A percentile compares a stretch with the other conserved stretches of the same genome.
Evolutionary conservation across 2,329 filamentous ascomycete species (phyloP).

Genomic region (Xylaria sp.): DNA sequence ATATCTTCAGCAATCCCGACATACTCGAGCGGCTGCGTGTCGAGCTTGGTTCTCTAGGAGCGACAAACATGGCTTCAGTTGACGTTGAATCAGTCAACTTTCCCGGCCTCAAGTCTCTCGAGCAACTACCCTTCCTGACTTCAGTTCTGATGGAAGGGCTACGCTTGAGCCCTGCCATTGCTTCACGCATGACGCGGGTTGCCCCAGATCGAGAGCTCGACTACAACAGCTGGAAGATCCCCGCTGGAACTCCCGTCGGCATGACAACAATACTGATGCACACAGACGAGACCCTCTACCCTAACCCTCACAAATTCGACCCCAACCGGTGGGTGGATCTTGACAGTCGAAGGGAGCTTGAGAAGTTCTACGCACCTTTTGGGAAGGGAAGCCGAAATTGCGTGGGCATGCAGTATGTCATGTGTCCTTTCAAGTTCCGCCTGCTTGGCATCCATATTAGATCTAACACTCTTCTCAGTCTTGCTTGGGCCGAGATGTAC

Average conservation of each 20-base stretch:
- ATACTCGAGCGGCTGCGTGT: not conserved
- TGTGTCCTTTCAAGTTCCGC: not conserved
- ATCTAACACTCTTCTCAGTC: not conserved
- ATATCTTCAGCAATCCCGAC: not conserved
- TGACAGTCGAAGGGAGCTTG: not conserved
- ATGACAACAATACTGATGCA: constrained; percentile 4
- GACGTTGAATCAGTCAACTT: no score
- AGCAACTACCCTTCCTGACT: constrained; percentile 5
- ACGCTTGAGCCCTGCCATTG: constrained; percentile 3
- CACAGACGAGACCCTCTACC: constrained; percentile 2
- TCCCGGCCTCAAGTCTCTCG: not conserved
- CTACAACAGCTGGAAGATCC: not conserved
- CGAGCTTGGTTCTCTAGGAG: not conserved
- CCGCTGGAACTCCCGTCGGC: constrained; percentile 1
- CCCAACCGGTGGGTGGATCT: not conserved
- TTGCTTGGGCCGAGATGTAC: constrained; percentile 8
- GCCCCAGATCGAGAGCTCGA: not conserved
- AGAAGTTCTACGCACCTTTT: constrained; percentile 3
- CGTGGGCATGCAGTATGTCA: not conserved
- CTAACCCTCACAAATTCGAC: not conserved
- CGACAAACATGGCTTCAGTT: no score
- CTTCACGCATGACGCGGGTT: not conserved
- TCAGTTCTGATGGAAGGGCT: not conserved
- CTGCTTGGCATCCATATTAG: not conserved
- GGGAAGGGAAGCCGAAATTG: not conserved